phyloP scores from a whole-genome alignment of 352 stramenopile genomes.

The Blastocystis sp. region DNA sequence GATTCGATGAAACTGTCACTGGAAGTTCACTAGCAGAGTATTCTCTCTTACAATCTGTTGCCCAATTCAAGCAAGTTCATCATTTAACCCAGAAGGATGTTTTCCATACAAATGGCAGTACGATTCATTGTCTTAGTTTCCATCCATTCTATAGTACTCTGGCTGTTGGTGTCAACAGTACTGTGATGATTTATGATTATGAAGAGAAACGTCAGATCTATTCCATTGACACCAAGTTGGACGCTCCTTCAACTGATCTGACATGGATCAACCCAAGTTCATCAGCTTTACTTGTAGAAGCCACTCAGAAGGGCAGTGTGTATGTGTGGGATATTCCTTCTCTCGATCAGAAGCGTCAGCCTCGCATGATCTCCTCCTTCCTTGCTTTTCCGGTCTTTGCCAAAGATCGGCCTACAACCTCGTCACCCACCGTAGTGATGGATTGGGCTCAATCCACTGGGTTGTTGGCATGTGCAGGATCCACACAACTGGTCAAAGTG shows the following conservation, averaged over 20 bases:
- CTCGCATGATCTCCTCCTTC: constrained; percentile 20
- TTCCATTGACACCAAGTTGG: neutral
- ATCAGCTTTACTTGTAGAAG: constrained; percentile 10
- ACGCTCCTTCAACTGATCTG: neutral
- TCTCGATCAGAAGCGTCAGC: constrained; percentile 12
- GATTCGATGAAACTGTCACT: neutral
- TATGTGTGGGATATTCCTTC: constrained; percentile 38
- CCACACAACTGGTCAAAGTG: constrained; percentile 45
- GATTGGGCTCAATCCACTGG: constrained; percentile 7
- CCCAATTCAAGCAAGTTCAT: neutral
- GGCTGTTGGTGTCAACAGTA: constrained; percentile 2
- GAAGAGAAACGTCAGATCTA: constrained; percentile 16
- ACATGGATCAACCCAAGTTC: constrained; percentile 23
- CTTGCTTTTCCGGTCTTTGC: constrained; percentile 48
- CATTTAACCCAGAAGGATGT: neutral
- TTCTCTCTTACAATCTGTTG: neutral
- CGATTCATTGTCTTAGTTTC: constrained; percentile 9
- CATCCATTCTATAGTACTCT: constrained; percentile 21
- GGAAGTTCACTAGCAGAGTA: neutral
- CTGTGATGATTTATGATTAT: constrained; percentile 43
- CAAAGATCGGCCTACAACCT: neutral
- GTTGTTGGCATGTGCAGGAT: constrained; percentile 9
- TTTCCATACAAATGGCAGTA: constrained; percentile 10
- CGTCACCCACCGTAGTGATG: neutral
- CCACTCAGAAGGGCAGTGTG: constrained; percentile 20